Percentiles rank a stretch among this genome's conserved stretches.
Evolutionary conservation across 2,329 filamentous ascomycete genomes (phyloP).

Genomic region (Aaosphaeria arxii): DNA sequence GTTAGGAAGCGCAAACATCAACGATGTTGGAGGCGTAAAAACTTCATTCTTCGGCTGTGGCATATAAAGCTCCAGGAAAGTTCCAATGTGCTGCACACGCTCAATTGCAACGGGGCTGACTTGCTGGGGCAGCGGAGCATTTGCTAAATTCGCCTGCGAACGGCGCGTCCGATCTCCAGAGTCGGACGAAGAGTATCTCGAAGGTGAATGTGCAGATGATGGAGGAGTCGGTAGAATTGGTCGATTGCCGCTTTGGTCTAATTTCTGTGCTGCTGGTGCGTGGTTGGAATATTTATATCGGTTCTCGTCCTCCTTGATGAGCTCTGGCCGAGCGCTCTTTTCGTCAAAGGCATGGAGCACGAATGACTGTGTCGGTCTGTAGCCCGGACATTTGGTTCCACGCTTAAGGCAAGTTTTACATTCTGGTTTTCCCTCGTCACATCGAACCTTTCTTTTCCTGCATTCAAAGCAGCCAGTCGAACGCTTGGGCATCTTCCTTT

Average conservation of each 20-base stretch:
- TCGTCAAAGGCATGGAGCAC: conserved; percentile 33
- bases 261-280: background rate
- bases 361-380: conserved; percentile 33
- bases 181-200: background rate
- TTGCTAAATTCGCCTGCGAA: conserved; percentile 10
- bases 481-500: conserved; percentile 29
- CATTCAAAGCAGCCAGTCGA: conserved; percentile 36
- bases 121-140: conserved; percentile 22
- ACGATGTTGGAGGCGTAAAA: conserved; percentile 32
- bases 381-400: conserved; percentile 35
- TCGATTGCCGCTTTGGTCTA: background rate
- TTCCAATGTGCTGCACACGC: conserved; percentile 31
- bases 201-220: background rate
- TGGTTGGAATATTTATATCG: conserved; percentile 31
- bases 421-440: conserved; percentile 34
- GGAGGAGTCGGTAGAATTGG: background rate
- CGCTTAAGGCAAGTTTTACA: conserved; percentile 32
- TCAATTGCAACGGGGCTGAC: conserved; percentile 34
- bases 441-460: conserved; percentile 35
- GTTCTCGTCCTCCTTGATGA: conserved; percentile 34
- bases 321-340: conserved; percentile 21
- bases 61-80: conserved; percentile 28
- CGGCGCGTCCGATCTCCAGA: conserved; percentile 10
- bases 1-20: conserved; percentile 30
- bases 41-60: conserved; percentile 24